Percentiles rank a stretch among this genome's conserved stretches.
Conservation (phyloP, 495 filamentous ascomycete genomes). For the Jackrogersella multiformis region DNA sequence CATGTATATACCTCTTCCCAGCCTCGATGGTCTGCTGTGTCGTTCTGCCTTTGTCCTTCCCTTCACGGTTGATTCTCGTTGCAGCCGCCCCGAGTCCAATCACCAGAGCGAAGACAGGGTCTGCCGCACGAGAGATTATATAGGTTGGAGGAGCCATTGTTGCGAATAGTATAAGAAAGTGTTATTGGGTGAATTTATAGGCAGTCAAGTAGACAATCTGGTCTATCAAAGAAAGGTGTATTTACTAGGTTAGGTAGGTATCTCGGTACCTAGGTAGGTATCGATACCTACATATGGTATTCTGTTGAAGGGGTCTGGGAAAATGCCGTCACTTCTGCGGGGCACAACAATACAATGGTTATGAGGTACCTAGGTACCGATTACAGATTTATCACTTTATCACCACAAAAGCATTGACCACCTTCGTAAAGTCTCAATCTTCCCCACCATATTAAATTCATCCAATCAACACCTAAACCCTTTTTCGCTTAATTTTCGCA, state of each 20-base stretch:
- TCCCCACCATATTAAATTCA: constrained; percentile 10
- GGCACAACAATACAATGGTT: too few relatives aligned
- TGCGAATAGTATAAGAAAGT: neutral
- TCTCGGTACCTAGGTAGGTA: neutral
- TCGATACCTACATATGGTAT: neutral
- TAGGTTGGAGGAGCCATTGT: constrained; percentile 62
- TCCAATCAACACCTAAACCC: constrained; percentile 37
- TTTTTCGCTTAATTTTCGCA: constrained; percentile 45
- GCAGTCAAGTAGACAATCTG: neutral
- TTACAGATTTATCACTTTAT: too few relatives aligned
- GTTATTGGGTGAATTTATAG: neutral
- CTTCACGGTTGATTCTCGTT: constrained; percentile 83
- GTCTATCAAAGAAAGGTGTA: too few relatives aligned
- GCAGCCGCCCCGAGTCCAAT: constrained; percentile 75
- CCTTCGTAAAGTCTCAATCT: neutral
- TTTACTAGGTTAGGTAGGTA: too few relatives aligned
- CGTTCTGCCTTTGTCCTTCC: constrained; percentile 71
- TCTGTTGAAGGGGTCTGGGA: too few relatives aligned
- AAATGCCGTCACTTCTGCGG: too few relatives aligned
- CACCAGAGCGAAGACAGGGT: constrained; percentile 85
- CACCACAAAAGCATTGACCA: constrained; percentile 34
- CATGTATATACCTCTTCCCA: constrained; percentile 53
- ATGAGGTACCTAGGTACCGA: too few relatives aligned
- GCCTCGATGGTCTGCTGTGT: constrained; percentile 62
- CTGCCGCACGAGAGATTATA: constrained; percentile 72